Evolutionary conservation across 2,329 filamentous ascomycete genomes (phyloP), one percentile per base, ranked within the genome.

Genomic region (Diaporthe ilicicola): DNA sequence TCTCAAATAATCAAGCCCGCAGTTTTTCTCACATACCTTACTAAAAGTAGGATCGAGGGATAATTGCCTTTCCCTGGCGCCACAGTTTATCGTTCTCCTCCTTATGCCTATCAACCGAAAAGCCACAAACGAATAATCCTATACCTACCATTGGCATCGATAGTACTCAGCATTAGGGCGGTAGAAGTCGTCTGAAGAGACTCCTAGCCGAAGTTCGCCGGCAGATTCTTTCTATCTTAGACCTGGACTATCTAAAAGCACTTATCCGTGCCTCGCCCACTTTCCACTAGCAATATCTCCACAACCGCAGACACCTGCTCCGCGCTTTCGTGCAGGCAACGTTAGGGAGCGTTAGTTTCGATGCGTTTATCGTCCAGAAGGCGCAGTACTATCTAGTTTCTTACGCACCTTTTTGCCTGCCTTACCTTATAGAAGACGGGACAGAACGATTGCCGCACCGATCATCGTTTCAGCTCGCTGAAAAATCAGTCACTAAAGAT

Each of bases 231-330:
- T 74, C 65, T 7, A 34, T 70, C 19, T 34, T 75, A 51, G 72
- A 74, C 15, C 39, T 77, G 4, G 15, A 71, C 37, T 53, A 70
- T 13, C 67, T 79, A 13, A 73, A 67, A n/a, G 68, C 72, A 24
- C 69, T 79, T 4, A 70, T 77, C 19, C 74, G 61, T 56, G 76
- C 77, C 29, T 79, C 77, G 4, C 76, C 77, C 13, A 67, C 74
- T 32, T 79, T 74, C 53, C 69, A 77, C 53, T 65, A 75, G 44
- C 77, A 78, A 70, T 78, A 77, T 65, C 53, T 75, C 12, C 67
- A 73, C 32, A 70, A 76, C 65, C 75, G 75, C 32, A 74, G 59
- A 46, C 61, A 59, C 27, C 24, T 79, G 1, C 76, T 79, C 29
- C 54, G 64, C 66, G 22, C 42, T 24, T 72, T 42, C 29, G 70